Evolutionary conservation across 2,329 filamentous ascomycete species (phyloP).

Genomic region (Alternaria metachromatica): DNA sequence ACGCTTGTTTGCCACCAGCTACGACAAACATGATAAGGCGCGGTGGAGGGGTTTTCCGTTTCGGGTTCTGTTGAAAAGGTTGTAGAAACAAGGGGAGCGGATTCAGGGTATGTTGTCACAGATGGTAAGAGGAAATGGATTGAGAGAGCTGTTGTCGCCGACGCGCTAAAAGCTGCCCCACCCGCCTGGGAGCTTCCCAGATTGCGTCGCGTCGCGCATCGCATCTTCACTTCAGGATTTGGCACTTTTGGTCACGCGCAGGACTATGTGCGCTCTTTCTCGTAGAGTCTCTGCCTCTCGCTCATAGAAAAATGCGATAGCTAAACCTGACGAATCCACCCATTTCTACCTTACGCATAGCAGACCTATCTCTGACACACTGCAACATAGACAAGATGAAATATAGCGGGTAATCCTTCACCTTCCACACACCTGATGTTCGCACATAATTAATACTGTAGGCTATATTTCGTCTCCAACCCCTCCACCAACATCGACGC

Average conservation of each 20-base stretch:
- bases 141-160: neutral
- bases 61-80: neutral
- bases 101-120: neutral
- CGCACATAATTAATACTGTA: constrained; percentile 6
- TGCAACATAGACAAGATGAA: constrained; percentile 18
- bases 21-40: neutral
- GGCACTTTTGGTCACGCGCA: neutral
- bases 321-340: neutral
- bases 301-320: neutral
- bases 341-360: neutral
- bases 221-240: neutral
- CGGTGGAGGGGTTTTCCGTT: neutral
- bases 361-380: neutral
- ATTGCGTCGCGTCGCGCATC: neutral
- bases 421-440: neutral
- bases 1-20: neutral
- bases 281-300: neutral
- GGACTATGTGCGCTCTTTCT: neutral
- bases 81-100: neutral
- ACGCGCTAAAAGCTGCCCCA: neutral
- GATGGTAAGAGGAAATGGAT: neutral
- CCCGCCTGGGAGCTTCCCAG: neutral
- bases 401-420: constrained; percentile 23
- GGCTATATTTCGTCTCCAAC: constrained; percentile 45
- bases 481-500: constrained; percentile 30